Percentiles rank a stretch among this genome's conserved stretches.
Evolutionary conservation across 108 stramenopile species (phyloP).

Genomic region (Schizochytrium sp.): DNA sequence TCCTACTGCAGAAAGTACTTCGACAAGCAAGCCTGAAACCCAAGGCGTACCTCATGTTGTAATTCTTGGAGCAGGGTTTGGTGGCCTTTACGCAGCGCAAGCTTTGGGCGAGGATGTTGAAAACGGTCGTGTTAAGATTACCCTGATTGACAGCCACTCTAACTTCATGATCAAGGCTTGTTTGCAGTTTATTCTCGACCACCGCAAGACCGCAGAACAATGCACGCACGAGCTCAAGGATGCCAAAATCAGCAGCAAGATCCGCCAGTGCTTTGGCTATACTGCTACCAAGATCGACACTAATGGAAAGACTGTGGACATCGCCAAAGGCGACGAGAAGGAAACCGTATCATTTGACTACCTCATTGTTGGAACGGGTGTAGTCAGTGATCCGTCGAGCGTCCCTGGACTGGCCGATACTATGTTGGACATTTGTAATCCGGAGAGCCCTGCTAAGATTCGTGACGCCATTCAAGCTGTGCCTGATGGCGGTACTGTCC

Average conservation of each 20-base stretch:
- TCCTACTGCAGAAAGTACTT: too few species aligned
- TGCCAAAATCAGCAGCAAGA: conserved; percentile 13
- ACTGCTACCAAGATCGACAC: neutral
- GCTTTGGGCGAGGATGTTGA: neutral
- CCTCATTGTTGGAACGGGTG: conserved; percentile 30
- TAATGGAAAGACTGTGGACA: neutral
- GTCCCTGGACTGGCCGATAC: conserved; percentile 24
- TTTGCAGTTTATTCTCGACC: neutral
- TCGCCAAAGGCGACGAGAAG: neutral
- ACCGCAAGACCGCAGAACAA: conserved; percentile 15
- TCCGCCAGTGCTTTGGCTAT: conserved; percentile 16
- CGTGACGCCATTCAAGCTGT: neutral
- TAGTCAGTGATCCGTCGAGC: conserved; percentile 15
- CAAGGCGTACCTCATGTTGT: neutral
- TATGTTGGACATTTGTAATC: conserved; percentile 1
- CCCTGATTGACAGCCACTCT: neutral
- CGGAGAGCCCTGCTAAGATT: neutral
- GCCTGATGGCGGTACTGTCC: neutral
- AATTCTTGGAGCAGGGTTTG: neutral
- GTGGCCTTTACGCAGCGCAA: neutral
- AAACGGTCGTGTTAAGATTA: neutral
- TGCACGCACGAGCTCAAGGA: conserved; percentile 1
- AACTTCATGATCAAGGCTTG: conserved; percentile 14
- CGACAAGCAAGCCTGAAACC: too few species aligned
- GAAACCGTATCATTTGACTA: neutral